These are phyloP conservation scores for Globisporangium nagaii DNA, from an alignment of 352 stramenopile species.

Conservation along the genomic window DNA sequence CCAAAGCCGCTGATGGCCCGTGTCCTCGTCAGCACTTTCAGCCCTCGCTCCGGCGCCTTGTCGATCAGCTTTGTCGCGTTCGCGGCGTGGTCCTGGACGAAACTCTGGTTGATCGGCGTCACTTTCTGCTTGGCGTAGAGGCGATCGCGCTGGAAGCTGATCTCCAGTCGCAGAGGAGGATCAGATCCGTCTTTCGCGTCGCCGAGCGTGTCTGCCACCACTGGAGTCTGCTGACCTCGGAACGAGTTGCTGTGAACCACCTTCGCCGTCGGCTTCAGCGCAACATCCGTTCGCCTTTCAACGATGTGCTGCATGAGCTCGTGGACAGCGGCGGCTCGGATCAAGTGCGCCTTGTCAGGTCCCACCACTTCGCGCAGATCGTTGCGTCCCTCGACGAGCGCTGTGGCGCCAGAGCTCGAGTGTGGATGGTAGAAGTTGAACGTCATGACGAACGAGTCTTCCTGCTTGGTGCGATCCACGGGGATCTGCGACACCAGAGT, in stretches of 20 bases:
- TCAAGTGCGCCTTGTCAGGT: conserved; percentile 37
- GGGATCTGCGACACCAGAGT: conserved; percentile 22
- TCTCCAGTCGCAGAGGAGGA: conserved; percentile 12
- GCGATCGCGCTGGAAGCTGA: conserved; percentile 47
- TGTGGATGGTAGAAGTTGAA: conserved; percentile 57
- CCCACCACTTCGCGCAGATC: conserved; percentile 64
- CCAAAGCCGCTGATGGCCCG: conserved; percentile 28
- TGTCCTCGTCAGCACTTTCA: conserved; percentile 55
- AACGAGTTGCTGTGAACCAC: conserved; percentile 9
- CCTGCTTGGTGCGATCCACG: conserved; percentile 38
- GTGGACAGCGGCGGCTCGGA: conserved; percentile 28
- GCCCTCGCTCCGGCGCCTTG: conserved; percentile 29
- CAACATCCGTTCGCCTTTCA: conserved; percentile 27
- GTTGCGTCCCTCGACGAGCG: conserved; percentile 27
- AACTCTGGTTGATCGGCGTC: conserved; percentile 38
- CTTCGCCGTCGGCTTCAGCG: conserved; percentile 9
- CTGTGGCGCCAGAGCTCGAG: conserved; percentile 23
- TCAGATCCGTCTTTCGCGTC: neutral
- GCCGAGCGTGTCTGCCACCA: neutral
- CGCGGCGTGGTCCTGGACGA: conserved; percentile 18
- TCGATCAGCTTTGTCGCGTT: conserved; percentile 67
- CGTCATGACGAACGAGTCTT: conserved; percentile 48
- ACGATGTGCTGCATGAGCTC: conserved; percentile 56
- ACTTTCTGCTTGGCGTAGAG: conserved; percentile 65
- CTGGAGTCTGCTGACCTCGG: neutral